These are phyloP conservation scores for Mycosphaerella arachidis DNA, from an alignment of 2,329 filamentous ascomycete species.

Conservation along the genomic window DNA sequence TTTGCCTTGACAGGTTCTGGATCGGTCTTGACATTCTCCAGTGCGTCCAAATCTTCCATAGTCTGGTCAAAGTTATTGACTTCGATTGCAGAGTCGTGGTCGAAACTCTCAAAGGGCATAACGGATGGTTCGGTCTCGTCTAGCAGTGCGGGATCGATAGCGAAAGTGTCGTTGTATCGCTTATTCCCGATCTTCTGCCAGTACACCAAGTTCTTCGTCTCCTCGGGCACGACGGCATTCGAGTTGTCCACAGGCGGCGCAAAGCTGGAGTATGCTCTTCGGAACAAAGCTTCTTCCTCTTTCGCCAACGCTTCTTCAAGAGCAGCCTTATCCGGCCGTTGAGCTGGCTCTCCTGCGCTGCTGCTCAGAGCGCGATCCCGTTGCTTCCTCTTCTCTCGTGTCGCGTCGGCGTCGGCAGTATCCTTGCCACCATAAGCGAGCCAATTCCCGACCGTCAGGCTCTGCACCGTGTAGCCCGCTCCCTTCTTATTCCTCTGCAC, in stretches of 20 bases:
- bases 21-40: slow-evolving; percentile 14
- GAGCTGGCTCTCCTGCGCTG: slow-evolving; percentile 56
- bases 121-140: slow-evolving; percentile 30
- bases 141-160: slow-evolving; percentile 45
- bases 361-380: slow-evolving; percentile 67
- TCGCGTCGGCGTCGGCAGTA: slow-evolving; percentile 49
- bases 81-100: slow-evolving; percentile 31
- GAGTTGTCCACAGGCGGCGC: slow-evolving; percentile 72
- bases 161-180: slow-evolving; percentile 61
- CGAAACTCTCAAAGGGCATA: slow-evolving; percentile 22
- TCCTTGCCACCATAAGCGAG: slow-evolving; percentile 50
- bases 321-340: slow-evolving; percentile 16
- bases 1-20: slow-evolving; percentile 30
- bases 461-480: slow-evolving; percentile 62
- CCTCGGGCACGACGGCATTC: slow-evolving; percentile 63
- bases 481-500: slow-evolving; percentile 33
- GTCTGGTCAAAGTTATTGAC: slow-evolving; percentile 30
- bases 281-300: slow-evolving; percentile 66
- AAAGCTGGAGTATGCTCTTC: slow-evolving; percentile 74
- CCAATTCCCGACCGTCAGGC: slow-evolving; percentile 63
- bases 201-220: slow-evolving; percentile 65
- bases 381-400: slow-evolving; percentile 61
- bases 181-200: slow-evolving; percentile 68
- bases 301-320: slow-evolving; percentile 49
- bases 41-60: slow-evolving; percentile 24